Base-by-base conservation (phyloP, 2,329 filamentous ascomycete genomes). In the Incumbomyces delicatus region DNA sequence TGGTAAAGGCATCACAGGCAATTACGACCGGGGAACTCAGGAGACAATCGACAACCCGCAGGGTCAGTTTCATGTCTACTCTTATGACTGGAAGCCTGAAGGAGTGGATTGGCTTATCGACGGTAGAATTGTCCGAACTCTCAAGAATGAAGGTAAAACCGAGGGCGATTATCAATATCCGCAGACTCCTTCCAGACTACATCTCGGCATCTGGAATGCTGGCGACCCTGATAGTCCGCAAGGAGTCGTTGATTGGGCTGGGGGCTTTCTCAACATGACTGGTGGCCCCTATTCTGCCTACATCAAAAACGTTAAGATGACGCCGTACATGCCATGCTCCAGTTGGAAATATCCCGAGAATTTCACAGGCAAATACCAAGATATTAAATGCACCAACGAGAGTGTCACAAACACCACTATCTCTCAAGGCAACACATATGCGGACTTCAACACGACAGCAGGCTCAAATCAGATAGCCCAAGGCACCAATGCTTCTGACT, bases 191-290 rank as follows among this genome's bases (percentile, higher is more conserved):
- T 71, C 90, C 13, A 85, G 90, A 55, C 78, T 98, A 39, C 87
- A 95, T 72, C 76, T 98, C 38, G 96, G 90, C 14, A 80, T 98
- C 60, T 98, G 92, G 92, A 90, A 90, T 34, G 92, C 87, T 59
- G 92, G 92, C 60, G 78, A 85, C 41, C 68, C 79, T 11, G 75
- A 74, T 61, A 95, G 94, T 63, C 82, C 77, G 34, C 61, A 83
- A 61, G 90, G 90, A 47, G 96, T 90, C 20, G 77, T 95, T 53
- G 74, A 81, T 45, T 98, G 92, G 92, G 87, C 81, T 48, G 82
- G 82, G 45, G 83, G 83, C 47, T 59, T 69, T 45, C 86, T 83
- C 34, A 72, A 87, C 61, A 88, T 81, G 62, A 60, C 61, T 44
- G 58, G 77, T 14, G 80, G 70, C 0, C 85, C 85, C 0, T 89